Percentiles rank a stretch among this genome's conserved stretches.
phyloP scores from a whole-genome alignment of 345 rosid species.

The Pistacia integerrima region DNA sequence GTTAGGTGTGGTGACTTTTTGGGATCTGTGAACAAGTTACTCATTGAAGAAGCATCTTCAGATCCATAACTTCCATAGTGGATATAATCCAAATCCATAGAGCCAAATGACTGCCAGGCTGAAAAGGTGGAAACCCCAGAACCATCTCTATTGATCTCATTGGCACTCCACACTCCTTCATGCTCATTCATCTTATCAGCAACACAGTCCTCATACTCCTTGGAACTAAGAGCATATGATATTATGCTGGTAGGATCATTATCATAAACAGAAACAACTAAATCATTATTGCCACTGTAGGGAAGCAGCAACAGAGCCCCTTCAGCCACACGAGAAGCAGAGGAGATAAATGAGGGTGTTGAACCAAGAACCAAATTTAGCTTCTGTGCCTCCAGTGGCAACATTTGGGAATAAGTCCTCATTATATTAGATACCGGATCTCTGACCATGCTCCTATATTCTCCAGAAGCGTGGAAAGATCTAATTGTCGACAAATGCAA shows the following conservation, averaged over 20 bases:
- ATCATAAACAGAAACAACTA: slow-evolving; percentile 86
- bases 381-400: slow-evolving; percentile 71
- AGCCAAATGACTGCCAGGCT: slow-evolving; percentile 67
- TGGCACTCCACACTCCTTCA: slow-evolving; percentile 43
- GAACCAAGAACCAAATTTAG: slow-evolving; percentile 53
- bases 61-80: slow-evolving; percentile 54
- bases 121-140: slow-evolving; percentile 51
- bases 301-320: slow-evolving; percentile 82
- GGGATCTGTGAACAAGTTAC: slow-evolving; percentile 45
- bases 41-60: slow-evolving; percentile 51
- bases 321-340: slow-evolving; percentile 65
- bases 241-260: slow-evolving; percentile 88
- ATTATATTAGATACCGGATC: slow-evolving; percentile 68
- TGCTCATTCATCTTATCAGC: slow-evolving; percentile 41
- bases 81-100: slow-evolving; percentile 62
- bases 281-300: slow-evolving; percentile 49
- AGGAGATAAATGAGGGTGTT: slow-evolving; percentile 52
- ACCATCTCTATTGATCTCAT: slow-evolving; percentile 38
- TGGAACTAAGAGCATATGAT: slow-evolving; percentile 84
- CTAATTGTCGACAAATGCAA: slow-evolving; percentile 55
- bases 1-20: slow-evolving; percentile 77
- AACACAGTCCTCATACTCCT: slow-evolving; percentile 79
- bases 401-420: slow-evolving; percentile 63
- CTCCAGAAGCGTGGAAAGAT: slow-evolving; percentile 94
- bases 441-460: slow-evolving; percentile 72